A percentile compares a stretch with the other conserved stretches of the same genome.
Conservation (phyloP, 441 rosid species). For the Oxalis stricta region DNA sequence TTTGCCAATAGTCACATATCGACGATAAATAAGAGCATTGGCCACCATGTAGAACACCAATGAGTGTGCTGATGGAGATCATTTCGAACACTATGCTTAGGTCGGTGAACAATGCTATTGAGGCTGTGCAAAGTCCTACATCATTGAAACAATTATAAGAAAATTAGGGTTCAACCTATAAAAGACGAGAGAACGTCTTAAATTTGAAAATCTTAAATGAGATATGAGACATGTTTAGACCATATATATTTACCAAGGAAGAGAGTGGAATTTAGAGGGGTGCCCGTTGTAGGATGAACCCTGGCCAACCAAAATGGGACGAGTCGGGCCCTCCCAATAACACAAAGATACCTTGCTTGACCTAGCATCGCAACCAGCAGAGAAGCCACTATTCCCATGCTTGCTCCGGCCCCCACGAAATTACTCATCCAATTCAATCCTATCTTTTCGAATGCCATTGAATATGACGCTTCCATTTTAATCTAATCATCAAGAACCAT, state of each 20-base stretch:
- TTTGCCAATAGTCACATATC: slow-evolving; percentile 32
- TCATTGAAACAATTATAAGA: not conserved
- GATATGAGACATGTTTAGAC: not conserved
- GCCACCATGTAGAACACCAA: slow-evolving; percentile 80
- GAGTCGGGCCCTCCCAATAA: slow-evolving; percentile 69
- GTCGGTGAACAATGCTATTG: slow-evolving; percentile 77
- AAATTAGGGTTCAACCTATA: no score
- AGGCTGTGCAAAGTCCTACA: slow-evolving; percentile 83
- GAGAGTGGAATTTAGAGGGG: slow-evolving; percentile 86
- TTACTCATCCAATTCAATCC: slow-evolving; percentile 87
- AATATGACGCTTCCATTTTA: slow-evolving; percentile 38
- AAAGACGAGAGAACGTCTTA: not conserved
- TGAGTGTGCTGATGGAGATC: slow-evolving; percentile 67
- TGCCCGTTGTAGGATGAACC: slow-evolving; percentile 89
- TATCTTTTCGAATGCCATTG: slow-evolving; percentile 43
- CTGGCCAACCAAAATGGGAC: slow-evolving; percentile 82
- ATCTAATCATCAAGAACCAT: slow-evolving; percentile 29
- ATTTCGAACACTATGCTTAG: slow-evolving; percentile 48
- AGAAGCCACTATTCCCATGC: slow-evolving; percentile 83
- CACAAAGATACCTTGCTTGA: slow-evolving; percentile 88
- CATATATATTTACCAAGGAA: slow-evolving; percentile 50
- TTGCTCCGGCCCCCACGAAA: slow-evolving; percentile 83
- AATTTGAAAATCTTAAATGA: not conserved
- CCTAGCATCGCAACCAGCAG: slow-evolving; percentile 90
- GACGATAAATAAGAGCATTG: slow-evolving; percentile 67